Evolutionary conservation across 176 grass and related monocot genomes (phyloP).

Genomic region (Carex parvula): DNA sequence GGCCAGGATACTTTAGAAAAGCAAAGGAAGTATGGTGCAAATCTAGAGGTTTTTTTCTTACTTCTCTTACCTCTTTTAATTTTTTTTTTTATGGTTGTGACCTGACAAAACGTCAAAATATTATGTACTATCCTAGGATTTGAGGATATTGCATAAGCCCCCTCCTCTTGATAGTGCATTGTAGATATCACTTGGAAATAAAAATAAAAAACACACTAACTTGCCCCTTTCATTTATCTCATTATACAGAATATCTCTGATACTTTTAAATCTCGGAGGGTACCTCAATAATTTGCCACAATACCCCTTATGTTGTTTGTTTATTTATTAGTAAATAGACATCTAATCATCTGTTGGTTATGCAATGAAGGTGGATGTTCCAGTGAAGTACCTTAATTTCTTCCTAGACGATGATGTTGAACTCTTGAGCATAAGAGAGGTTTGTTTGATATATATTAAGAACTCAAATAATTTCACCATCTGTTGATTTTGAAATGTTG

Average conservation of each 20-base stretch:
- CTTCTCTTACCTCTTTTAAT: not conserved
- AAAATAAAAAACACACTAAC: not conserved
- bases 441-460: constrained; percentile 24
- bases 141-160: not conserved
- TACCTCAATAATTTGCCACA: not conserved
- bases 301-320: not conserved
- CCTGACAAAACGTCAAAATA: constrained; percentile 1
- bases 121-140: not conserved
- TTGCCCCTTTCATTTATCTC: not conserved
- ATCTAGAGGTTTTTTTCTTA: constrained; percentile 47
- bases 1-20: constrained; percentile 83
- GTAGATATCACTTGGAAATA: not conserved
- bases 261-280: not conserved
- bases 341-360: constrained; percentile 5
- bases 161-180: not conserved
- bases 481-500: constrained; percentile 9
- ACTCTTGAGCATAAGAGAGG: constrained; percentile 74
- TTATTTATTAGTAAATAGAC: not conserved
- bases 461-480: not conserved
- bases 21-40: constrained; percentile 88
- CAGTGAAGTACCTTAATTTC: constrained; percentile 90
- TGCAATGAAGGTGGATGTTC: constrained; percentile 74
- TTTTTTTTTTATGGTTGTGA: not conserved
- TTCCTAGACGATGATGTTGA: constrained; percentile 95
- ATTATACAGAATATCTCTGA: not conserved